Conservation (phyloP, 2,329 filamentous ascomycete genomes). For the Pestalotiopsis sp. region DNA sequence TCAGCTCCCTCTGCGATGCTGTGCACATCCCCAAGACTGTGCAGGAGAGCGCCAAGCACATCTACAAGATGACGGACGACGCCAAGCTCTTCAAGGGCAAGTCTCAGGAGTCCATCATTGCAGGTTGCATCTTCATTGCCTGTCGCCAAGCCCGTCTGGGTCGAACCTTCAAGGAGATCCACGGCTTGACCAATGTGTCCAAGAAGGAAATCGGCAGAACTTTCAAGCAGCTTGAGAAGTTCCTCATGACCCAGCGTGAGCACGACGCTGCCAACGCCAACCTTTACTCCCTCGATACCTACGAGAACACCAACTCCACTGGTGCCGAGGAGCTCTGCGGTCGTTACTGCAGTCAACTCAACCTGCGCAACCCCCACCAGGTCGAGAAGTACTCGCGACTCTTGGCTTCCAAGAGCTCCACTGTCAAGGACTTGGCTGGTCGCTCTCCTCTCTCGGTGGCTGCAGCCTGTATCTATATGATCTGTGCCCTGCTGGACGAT, state of each 20-base stretch:
- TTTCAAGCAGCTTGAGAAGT: constrained; percentile 91
- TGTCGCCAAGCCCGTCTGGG: constrained; percentile 87
- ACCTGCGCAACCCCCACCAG: constrained; percentile 69
- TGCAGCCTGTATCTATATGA: constrained; percentile 96
- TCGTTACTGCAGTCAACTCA: constrained; percentile 86
- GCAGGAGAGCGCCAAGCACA: constrained; percentile 87
- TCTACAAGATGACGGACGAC: constrained; percentile 94
- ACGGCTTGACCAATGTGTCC: constrained; percentile 86
- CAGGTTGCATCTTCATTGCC: constrained; percentile 96
- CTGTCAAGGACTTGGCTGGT: constrained; percentile 81
- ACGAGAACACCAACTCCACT: constrained; percentile 76
- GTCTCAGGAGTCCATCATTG: constrained; percentile 89
- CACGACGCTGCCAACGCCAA: constrained; percentile 54
- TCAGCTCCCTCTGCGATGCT: constrained; percentile 83
- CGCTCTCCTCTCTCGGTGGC: constrained; percentile 93
- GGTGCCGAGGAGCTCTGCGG: constrained; percentile 83
- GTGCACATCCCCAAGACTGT: constrained; percentile 81
- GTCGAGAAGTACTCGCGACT: constrained; percentile 81
- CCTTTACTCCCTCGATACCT: constrained; percentile 65
- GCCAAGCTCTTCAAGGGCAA: constrained; percentile 95
- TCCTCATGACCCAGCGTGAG: constrained; percentile 76
- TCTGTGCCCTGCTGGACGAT: constrained; percentile 82
- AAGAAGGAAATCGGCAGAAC: constrained; percentile 98
- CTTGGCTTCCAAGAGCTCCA: constrained; percentile 77
- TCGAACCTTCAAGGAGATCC: constrained; percentile 93